Evolutionary conservation across 1,284 basidiomycete genomes (phyloP).

Genomic region (Ceratobasidium sp.): DNA sequence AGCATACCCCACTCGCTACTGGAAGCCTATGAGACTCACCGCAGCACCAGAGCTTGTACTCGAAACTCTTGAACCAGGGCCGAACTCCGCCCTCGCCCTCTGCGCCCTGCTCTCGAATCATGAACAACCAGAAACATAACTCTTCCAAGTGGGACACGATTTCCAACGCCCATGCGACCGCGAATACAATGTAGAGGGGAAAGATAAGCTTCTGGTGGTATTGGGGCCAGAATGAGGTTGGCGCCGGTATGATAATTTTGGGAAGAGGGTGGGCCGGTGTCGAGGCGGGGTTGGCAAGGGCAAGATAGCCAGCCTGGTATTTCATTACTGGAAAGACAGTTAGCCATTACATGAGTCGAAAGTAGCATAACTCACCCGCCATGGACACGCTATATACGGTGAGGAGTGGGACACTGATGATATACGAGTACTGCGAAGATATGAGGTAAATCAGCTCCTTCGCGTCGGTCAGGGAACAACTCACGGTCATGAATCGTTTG

Average conservation of each 20-base stretch:
- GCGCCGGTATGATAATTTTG: conserved; percentile 39
- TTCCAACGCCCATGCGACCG: conserved; percentile 47
- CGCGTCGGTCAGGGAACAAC: not conserved
- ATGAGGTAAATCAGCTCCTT: not conserved
- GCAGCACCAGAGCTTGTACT: conserved; percentile 41
- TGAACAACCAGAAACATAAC: conserved; percentile 42
- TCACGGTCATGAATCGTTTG: conserved; percentile 46
- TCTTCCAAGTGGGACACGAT: conserved; percentile 40
- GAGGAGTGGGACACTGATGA: conserved; percentile 41
- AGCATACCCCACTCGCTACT: not conserved
- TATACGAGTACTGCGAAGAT: conserved; percentile 45
- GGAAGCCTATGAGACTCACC: conserved; percentile 24
- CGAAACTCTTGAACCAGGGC: conserved; percentile 44
- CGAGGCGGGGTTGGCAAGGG: conserved; percentile 38
- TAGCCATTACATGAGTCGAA: not conserved
- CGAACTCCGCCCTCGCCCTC: conserved; percentile 28
- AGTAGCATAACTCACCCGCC: not conserved
- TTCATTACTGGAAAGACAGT: conserved; percentile 44
- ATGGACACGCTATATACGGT: conserved; percentile 43
- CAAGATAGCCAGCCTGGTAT: conserved; percentile 45
- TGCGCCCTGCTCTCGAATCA: conserved; percentile 31
- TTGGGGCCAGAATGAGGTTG: conserved; percentile 40
- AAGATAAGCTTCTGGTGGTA: conserved; percentile 41
- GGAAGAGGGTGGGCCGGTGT: conserved; percentile 22
- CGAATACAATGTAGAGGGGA: conserved; percentile 46